Evolutionary conservation across 805 yeast species (phyloP).

Genomic region (Metschnikowia borealis): DNA sequence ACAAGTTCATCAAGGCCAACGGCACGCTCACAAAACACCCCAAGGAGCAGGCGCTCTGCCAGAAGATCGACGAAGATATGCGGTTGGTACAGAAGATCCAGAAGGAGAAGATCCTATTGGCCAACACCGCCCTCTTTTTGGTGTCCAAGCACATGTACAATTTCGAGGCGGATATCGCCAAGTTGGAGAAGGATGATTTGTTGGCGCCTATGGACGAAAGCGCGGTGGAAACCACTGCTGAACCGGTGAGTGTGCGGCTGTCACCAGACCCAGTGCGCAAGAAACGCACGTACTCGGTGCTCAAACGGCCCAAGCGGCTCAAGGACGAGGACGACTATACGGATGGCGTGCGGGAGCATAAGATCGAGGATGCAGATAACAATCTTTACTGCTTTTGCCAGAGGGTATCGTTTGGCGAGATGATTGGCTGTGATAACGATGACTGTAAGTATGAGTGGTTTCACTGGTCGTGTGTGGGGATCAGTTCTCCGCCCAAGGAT

Average conservation of each 20-base stretch:
- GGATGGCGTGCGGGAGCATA: slow-evolving; percentile 6
- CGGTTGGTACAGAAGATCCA: slow-evolving; percentile 58
- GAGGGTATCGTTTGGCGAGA: slow-evolving; percentile 89
- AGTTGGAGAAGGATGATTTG: slow-evolving; percentile 76
- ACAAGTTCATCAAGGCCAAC: slow-evolving; percentile 74
- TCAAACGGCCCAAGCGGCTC: slow-evolving; percentile 17
- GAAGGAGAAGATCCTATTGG: slow-evolving; percentile 69
- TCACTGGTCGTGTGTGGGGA: slow-evolving; percentile 92
- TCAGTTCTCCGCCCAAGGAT: slow-evolving; percentile 83
- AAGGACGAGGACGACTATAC: slow-evolving; percentile 18
- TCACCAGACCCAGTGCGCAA: slow-evolving; percentile 18
- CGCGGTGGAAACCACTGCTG: slow-evolving; percentile 10
- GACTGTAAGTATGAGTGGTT: slow-evolving; percentile 92
- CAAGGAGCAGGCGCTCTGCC: slow-evolving; percentile 64
- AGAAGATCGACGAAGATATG: slow-evolving; percentile 67
- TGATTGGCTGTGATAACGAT: slow-evolving; percentile 94
- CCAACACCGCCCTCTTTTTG: slow-evolving; percentile 78
- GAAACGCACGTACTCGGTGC: slow-evolving; percentile 14
- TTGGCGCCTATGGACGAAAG: slow-evolving; percentile 50
- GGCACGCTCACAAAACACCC: slow-evolving; percentile 82
- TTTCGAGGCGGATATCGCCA: slow-evolving; percentile 71
- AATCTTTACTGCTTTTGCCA: slow-evolving; percentile 81
- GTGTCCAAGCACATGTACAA: slow-evolving; percentile 70
- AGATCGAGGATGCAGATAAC: slow-evolving; percentile 38
- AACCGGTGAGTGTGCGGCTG: slow-evolving; percentile 6